phyloP scores from a whole-genome alignment of 2,329 filamentous ascomycete species.

The Aspergillus sp. region DNA sequence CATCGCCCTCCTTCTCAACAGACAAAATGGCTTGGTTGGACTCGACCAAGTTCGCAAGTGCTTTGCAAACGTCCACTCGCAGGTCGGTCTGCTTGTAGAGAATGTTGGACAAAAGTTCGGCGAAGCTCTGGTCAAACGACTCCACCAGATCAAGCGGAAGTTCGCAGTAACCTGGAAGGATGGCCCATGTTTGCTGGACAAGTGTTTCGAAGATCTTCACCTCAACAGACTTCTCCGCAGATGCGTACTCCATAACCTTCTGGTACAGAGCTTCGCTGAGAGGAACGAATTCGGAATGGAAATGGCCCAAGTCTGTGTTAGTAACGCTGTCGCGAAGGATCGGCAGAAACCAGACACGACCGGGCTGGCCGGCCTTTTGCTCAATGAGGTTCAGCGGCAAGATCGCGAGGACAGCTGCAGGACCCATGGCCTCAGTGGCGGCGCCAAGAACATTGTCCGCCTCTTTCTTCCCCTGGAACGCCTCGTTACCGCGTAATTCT shows the following conservation, averaged over 20 bases:
- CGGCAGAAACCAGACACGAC: slow-evolving; percentile 92
- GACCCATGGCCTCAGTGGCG: slow-evolving; percentile 87
- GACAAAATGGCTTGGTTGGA: slow-evolving; percentile 82
- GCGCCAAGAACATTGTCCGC: slow-evolving; percentile 88
- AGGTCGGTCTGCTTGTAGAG: slow-evolving; percentile 91
- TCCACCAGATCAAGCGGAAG: slow-evolving; percentile 77
- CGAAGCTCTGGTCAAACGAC: slow-evolving; percentile 84
- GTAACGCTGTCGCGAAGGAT: slow-evolving; percentile 86
- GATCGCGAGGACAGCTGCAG: slow-evolving; percentile 78
- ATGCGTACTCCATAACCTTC: slow-evolving; percentile 79
- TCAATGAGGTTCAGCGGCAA: slow-evolving; percentile 84
- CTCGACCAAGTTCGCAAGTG: slow-evolving; percentile 83
- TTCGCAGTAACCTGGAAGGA: slow-evolving; percentile 92
- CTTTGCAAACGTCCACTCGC: slow-evolving; percentile 83
- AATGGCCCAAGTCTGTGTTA: slow-evolving; percentile 86
- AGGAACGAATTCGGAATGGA: slow-evolving; percentile 83
- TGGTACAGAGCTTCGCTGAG: slow-evolving; percentile 91
- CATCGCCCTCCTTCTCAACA: slow-evolving; percentile 70
- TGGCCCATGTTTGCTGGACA: slow-evolving; percentile 93
- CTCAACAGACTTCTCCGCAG: slow-evolving; percentile 88
- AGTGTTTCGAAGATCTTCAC: slow-evolving; percentile 97
- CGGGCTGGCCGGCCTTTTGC: slow-evolving; percentile 75
- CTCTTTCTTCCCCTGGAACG: slow-evolving; percentile 92
- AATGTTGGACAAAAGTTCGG: slow-evolving; percentile 87
- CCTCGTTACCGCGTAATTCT: slow-evolving; percentile 82